Evolutionary conservation across 73 alveolate genomes (phyloP).

Genomic region (Symbiodinium pilosum): DNA sequence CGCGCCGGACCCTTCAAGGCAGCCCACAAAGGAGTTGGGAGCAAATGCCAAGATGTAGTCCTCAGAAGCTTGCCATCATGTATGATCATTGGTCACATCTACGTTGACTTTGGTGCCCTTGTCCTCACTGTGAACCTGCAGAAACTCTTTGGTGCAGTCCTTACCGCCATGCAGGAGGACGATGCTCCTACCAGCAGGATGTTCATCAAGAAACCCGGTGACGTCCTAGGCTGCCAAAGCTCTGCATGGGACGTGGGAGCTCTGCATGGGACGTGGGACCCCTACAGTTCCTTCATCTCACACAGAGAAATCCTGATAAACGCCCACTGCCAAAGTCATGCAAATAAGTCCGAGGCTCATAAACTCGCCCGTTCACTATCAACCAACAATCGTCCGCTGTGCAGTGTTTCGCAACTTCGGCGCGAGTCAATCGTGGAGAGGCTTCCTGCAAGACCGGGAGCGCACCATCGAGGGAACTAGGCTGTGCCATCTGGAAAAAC

Average conservation of each 20-base stretch:
- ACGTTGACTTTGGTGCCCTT: too few species aligned
- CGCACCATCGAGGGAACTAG: neutral
- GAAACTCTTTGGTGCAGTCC: conserved; percentile 11
- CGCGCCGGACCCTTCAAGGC: neutral
- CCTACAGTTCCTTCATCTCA: too few species aligned
- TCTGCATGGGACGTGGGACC: too few species aligned
- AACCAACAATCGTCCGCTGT: conserved; percentile 1
- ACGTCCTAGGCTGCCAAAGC: neutral
- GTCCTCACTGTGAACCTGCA: conserved; percentile 14
- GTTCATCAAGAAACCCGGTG: neutral
- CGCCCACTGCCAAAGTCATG: too few species aligned
- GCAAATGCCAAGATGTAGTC: conserved; percentile 2
- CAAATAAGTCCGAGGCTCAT: neutral
- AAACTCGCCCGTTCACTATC: neutral
- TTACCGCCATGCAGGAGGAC: neutral
- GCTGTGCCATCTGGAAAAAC: too few species aligned
- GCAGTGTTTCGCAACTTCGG: neutral
- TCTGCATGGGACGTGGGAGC: too few species aligned
- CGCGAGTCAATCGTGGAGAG: neutral
- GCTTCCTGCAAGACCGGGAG: neutral
- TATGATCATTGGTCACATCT: too few species aligned
- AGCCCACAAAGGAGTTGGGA: conserved; percentile 21
- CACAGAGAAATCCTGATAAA: too few species aligned
- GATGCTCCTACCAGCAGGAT: neutral
- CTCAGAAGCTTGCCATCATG: too few species aligned